Conservation (phyloP, 441 rosid genomes). For the Eutrema salsugineum region DNA sequence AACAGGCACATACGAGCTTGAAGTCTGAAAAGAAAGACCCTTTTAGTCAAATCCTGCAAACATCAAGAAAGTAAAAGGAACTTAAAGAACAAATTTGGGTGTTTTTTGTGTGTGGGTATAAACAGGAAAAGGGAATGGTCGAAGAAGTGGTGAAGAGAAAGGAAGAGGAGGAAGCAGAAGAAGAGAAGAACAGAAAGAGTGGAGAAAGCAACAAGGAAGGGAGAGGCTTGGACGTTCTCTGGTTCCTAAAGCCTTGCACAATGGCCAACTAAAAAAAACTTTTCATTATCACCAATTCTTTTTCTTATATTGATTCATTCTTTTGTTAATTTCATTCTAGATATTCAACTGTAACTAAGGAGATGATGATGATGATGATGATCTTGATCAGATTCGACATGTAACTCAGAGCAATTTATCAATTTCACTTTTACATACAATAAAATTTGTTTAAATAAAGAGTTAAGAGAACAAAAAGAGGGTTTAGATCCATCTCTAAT, state of each 20-base stretch:
- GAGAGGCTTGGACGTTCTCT: constrained; percentile 61
- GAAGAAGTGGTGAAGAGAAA: constrained; percentile 48
- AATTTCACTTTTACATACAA: constrained; percentile 15
- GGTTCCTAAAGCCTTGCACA: constrained; percentile 95
- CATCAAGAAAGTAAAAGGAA: neutral
- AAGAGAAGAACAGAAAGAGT: constrained; percentile 28
- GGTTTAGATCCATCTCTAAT: constrained; percentile 20
- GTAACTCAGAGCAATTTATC: constrained; percentile 2
- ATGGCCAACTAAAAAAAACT: constrained; percentile 35
- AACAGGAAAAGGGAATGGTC: constrained; percentile 55
- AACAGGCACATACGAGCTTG: neutral
- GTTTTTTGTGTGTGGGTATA: neutral
- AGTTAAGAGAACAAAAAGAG: constrained; percentile 1
- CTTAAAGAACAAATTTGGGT: neutral
- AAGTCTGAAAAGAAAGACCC: neutral
- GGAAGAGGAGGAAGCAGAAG: constrained; percentile 39
- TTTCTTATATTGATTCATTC: constrained; percentile 18
- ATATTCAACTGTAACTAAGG: constrained; percentile 34
- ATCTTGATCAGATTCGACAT: constrained; percentile 24
- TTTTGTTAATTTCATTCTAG: constrained; percentile 10
- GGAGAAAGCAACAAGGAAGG: constrained; percentile 49
- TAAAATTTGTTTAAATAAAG: neutral
- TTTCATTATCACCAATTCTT: constrained; percentile 3
- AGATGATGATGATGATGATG: constrained; percentile 11
- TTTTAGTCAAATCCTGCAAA: neutral